A percentile compares a stretch with the other conserved stretches of the same genome.
Evolutionary conservation across 805 yeast genomes (phyloP).

Genomic region (Yamadazyma sp.): DNA sequence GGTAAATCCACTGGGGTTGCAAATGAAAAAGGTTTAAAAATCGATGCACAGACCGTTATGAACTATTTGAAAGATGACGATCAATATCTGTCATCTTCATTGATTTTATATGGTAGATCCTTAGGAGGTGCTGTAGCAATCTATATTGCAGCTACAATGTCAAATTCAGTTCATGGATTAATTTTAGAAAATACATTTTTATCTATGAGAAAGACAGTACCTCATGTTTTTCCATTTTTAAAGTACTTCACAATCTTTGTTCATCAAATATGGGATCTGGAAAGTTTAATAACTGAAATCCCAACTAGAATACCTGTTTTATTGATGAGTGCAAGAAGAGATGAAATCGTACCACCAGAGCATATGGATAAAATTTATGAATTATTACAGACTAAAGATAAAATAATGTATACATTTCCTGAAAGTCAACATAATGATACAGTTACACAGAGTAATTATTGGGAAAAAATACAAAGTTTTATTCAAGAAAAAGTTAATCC

Average conservation of each 20-base stretch:
- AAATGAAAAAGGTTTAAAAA: slow-evolving; percentile 72
- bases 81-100: slow-evolving; percentile 48
- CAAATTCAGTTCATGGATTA: slow-evolving; percentile 54
- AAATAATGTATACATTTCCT: slow-evolving; percentile 52
- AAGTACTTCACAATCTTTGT: slow-evolving; percentile 56
- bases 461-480: slow-evolving; percentile 65
- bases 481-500: slow-evolving; percentile 44
- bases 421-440: slow-evolving; percentile 83
- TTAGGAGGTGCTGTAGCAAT: slow-evolving; percentile 95
- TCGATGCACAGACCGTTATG: slow-evolving; percentile 75
- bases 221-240: slow-evolving; percentile 72
- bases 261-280: slow-evolving; percentile 83
- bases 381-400: slow-evolving; percentile 47
- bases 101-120: slow-evolving; percentile 82
- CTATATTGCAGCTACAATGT: slow-evolving; percentile 64
- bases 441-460: slow-evolving; percentile 67
- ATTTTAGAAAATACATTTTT: slow-evolving; percentile 86
- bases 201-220: slow-evolving; percentile 64
- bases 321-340: slow-evolving; percentile 68
- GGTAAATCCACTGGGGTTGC: slow-evolving; percentile 79
- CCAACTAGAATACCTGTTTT: slow-evolving; percentile 60
- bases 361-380: slow-evolving; percentile 68
- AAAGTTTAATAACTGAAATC: slow-evolving; percentile 49
- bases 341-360: slow-evolving; percentile 87
- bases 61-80: slow-evolving; percentile 52